These are phyloP conservation scores for Globisporangium splendens DNA, from an alignment of 352 stramenopile species.

Conservation along the genomic window DNA sequence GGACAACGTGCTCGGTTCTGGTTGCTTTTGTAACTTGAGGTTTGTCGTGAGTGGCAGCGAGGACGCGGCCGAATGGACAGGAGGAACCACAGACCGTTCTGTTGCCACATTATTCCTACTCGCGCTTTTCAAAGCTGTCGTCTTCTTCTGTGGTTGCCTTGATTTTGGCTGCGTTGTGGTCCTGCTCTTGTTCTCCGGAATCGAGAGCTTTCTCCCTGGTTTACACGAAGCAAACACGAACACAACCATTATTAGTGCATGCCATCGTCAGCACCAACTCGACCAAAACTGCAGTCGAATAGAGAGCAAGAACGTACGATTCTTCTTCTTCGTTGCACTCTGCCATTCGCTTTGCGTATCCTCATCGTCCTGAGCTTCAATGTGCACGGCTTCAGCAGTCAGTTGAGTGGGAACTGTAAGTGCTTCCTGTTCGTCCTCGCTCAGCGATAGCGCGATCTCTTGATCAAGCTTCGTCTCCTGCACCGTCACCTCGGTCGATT, in stretches of 20 bases:
- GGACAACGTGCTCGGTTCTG: no score
- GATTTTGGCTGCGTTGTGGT: no score
- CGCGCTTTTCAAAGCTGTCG: no score
- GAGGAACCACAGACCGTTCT: no score
- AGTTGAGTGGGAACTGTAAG: background rate
- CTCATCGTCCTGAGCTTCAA: background rate
- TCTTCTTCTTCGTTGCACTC: slow-evolving; percentile 22
- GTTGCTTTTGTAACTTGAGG: no score
- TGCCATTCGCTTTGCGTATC: slow-evolving; percentile 16
- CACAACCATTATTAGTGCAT: background rate
- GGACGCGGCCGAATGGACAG: no score
- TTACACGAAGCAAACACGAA: background rate
- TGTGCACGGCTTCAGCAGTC: background rate
- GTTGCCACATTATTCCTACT: background rate
- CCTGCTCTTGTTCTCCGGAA: slow-evolving; percentile 3
- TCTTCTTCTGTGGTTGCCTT: background rate
- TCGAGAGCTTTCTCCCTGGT: slow-evolving; percentile 6
- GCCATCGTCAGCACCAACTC: no score
- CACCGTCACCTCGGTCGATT: background rate
- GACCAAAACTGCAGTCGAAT: no score
- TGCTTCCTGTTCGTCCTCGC: background rate
- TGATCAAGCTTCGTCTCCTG: background rate
- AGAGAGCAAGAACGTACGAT: slow-evolving; percentile 7
- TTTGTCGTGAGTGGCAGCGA: no score
- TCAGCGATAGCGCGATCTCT: background rate